These are phyloP conservation scores for Aspergillus piperis DNA, from an alignment of 2,329 filamentous ascomycete species.

Conservation along the genomic window DNA sequence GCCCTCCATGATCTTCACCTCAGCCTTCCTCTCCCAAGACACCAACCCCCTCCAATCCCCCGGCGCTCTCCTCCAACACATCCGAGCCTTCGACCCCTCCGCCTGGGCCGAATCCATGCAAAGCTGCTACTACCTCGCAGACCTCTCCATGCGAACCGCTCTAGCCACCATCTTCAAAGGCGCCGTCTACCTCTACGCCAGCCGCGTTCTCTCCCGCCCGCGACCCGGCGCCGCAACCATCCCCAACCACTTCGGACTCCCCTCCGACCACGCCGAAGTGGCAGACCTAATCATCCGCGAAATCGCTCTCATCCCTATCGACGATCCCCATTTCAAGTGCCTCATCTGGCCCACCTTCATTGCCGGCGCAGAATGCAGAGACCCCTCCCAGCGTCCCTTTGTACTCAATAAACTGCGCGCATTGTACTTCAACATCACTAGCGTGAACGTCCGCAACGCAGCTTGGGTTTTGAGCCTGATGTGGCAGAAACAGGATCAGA, in stretches of 20 bases:
- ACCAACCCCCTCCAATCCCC: constrained; percentile 35
- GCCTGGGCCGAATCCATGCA: constrained; percentile 43
- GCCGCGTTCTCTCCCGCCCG: constrained; percentile 38
- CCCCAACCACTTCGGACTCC: constrained; percentile 29
- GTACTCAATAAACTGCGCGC: constrained; percentile 36
- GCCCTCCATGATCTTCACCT: constrained; percentile 31
- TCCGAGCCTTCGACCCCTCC: constrained; percentile 41
- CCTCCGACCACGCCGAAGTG: constrained; percentile 31
- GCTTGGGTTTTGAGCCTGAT: constrained; percentile 43
- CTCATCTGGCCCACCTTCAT: constrained; percentile 49
- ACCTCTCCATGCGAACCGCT: constrained; percentile 50
- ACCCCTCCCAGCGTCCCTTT: constrained; percentile 33
- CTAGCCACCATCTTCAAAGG: constrained; percentile 47
- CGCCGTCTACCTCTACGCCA: constrained; percentile 44
- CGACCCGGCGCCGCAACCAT: constrained; percentile 24
- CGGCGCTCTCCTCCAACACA: constrained; percentile 37
- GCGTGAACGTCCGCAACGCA: constrained; percentile 44
- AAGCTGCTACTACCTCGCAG: constrained; percentile 47
- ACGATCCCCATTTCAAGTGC: constrained; percentile 46
- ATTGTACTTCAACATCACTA: constrained; percentile 39
- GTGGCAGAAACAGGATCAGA: constrained; percentile 44
- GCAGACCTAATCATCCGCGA: constrained; percentile 38
- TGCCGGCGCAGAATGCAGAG: constrained; percentile 43
- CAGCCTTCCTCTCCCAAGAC: constrained; percentile 28
- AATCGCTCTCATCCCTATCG: constrained; percentile 36